phyloP scores from a whole-genome alignment of 108 stramenopile species.

The Cyclotella baltica region DNA sequence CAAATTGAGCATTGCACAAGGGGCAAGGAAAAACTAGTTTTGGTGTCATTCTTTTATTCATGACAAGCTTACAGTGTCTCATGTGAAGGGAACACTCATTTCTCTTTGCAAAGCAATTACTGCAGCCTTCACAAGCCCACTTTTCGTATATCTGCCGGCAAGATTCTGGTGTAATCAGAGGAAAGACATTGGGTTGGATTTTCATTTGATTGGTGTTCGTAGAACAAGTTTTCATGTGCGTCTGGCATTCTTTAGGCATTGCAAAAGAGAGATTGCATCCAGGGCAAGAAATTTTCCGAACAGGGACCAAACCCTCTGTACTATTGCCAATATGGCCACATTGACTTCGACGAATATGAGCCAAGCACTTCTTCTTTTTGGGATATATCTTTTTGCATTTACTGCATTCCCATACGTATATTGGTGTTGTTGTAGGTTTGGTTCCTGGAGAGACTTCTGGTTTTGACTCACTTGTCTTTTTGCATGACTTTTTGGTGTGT shows the following conservation, averaged over 20 bases:
- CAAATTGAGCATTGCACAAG: neutral
- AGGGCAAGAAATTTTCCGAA: neutral
- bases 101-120: neutral
- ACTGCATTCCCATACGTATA: neutral
- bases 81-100: neutral
- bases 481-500: neutral
- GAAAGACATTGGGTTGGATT: neutral
- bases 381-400: neutral
- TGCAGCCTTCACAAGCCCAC: slow-evolving; percentile 1
- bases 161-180: neutral
- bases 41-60: neutral
- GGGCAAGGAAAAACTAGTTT: neutral
- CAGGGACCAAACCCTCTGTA: neutral
- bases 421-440: neutral
- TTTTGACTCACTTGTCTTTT: neutral
- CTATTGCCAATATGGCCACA: neutral
- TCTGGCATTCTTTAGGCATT: neutral
- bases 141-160: neutral
- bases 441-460: neutral
- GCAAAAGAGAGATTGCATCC: neutral
- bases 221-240: neutral
- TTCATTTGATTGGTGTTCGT: neutral
- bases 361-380: neutral
- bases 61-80: neutral
- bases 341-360: neutral